Conservation (phyloP, 805 yeast genomes). For the Wickerhamomyces sydowiorum region DNA sequence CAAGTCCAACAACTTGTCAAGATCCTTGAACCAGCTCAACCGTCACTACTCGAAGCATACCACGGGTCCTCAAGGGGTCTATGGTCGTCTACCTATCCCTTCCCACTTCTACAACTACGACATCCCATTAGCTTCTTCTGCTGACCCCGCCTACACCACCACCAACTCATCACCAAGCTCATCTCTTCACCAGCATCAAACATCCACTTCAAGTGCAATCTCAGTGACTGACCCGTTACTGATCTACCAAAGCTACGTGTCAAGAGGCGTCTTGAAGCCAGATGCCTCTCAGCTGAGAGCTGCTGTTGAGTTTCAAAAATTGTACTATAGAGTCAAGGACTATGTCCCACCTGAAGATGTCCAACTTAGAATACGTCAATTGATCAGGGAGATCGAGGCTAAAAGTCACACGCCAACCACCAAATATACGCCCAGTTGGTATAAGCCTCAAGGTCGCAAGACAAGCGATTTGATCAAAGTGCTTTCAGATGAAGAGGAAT, state of each 20-base stretch:
- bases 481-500: constrained; percentile 57
- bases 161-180: background rate
- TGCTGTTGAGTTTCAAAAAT: constrained; percentile 55
- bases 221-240: constrained; percentile 59
- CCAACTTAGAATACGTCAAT: constrained; percentile 15
- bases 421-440: constrained; percentile 5
- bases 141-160: no score
- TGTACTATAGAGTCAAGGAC: constrained; percentile 51
- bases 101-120: constrained; percentile 1
- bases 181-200: constrained; percentile 6
- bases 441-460: constrained; percentile 4
- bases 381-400: constrained; percentile 29
- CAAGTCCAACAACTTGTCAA: background rate
- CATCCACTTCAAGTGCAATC: constrained; percentile 16
- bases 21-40: background rate
- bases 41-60: background rate
- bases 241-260: constrained; percentile 48
- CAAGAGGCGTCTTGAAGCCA: constrained; percentile 42
- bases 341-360: constrained; percentile 38
- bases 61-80: constrained; percentile 2
- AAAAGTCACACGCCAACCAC: constrained; percentile 3
- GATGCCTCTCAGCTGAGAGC: constrained; percentile 60
- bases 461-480: constrained; percentile 39
- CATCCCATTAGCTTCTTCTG: background rate
- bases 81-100: constrained; percentile 2